Evolutionary conservation across 306 rosid genomes (phyloP).

Genomic region (Quercus ilex): DNA sequence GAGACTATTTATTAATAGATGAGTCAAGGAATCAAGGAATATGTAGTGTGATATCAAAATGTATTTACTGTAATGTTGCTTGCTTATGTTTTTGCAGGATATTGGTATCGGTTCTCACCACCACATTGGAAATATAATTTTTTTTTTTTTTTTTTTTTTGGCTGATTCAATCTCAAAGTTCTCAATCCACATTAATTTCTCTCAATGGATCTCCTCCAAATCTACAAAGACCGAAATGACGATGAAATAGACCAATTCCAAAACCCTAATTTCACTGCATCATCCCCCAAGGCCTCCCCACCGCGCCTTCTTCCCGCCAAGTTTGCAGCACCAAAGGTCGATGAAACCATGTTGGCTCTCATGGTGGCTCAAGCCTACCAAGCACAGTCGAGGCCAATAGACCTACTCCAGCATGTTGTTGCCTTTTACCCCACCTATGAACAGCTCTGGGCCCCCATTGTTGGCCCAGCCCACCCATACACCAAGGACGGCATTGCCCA

Average conservation of each 20-base stretch:
- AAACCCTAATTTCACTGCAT: conserved; percentile 39
- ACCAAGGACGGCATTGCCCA: conserved; percentile 91
- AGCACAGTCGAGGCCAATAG: conserved; percentile 52
- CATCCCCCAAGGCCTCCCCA: conserved; percentile 62
- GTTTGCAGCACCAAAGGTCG: conserved; percentile 76
- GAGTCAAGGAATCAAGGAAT: too few relatives aligned
- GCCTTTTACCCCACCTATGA: conserved; percentile 84
- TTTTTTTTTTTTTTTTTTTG: too few relatives aligned
- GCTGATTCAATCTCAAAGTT: too few relatives aligned
- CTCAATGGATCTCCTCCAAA: conserved; percentile 70
- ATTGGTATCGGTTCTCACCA: too few relatives aligned
- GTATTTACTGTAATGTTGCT: too few relatives aligned
- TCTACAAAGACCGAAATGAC: conserved; percentile 52
- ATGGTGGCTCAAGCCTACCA: conserved; percentile 42
- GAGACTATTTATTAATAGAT: too few relatives aligned
- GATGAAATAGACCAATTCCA: conserved; percentile 19
- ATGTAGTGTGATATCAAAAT: too few relatives aligned
- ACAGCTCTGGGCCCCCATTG: conserved; percentile 89
- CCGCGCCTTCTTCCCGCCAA: conserved; percentile 69
- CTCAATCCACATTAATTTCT: too few relatives aligned
- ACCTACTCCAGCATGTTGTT: conserved; percentile 72
- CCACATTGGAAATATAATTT: too few relatives aligned
- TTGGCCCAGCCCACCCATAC: conserved; percentile 89
- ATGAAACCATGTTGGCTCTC: conserved; percentile 89
- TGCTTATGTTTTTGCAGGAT: too few relatives aligned